Base-by-base conservation (phyloP, 371 early-diverging fungal species). In the Apophysomyces ossiformis region DNA sequence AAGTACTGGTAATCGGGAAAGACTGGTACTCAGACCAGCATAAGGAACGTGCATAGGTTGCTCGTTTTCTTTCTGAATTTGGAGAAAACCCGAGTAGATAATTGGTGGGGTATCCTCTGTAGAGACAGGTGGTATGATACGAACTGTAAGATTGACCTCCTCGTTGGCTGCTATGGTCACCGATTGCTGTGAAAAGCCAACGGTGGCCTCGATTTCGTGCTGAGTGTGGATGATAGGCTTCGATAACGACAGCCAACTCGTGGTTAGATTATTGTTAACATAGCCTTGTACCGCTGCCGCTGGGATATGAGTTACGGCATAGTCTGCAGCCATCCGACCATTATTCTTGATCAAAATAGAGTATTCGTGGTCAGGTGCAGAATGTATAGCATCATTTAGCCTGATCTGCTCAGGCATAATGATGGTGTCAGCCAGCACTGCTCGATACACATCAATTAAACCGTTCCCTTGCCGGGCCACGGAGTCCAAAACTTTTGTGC, bases 391-490 rank as follows among this genome's bases (percentile, higher is more conserved):
- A 70, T 90, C 89, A 62, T 90, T 88, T 18, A 95, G 71, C 18
- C 88, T 84, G 37, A 91, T 70, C 57, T 77, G 80, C 9, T 89
- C 81, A 4, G 95, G 95, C 0, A 66, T 43, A 36, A 93, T 74
- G 5, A 72, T 32, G 1, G 85, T 82, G 37, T 81, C 79, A 4
- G 90, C 63, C 13, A 46, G 66, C 59, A 93, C 61, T 4, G 94
- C 87, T 56, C 81, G 70, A 65, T 81, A 79, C 21, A 85, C 75
- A 74, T 93, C 83, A 56, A 95, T 78, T 8, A 93, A 70, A 15
- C 95, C 95, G 38, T 88, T 80, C 5, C 95, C 95, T 70, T 93
- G 90, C 61, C 77, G 77, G 54, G 85, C 84, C 5, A 83, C 79
- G 0, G 86, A 79, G 16, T 85, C 77, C 5, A 72, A 43, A n/a